Conservation (phyloP, 2,329 filamentous ascomycete species). For the Trichophyton simii region DNA sequence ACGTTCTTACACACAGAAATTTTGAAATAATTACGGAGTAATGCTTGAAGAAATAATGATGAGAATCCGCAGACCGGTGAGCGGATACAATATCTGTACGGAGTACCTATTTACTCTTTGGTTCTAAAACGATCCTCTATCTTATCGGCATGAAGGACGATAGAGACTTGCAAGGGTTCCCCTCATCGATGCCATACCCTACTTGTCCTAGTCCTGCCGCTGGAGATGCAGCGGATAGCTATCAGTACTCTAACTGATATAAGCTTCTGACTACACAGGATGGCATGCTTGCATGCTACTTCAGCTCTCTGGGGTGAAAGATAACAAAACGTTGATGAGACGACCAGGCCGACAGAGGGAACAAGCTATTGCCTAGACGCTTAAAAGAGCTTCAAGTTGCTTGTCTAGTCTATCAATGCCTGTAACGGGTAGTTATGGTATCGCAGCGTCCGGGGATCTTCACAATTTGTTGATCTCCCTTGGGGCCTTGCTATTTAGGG, state of each 20-base stretch:
- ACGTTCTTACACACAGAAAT: background rate
- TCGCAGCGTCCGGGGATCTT: background rate
- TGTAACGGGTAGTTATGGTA: background rate
- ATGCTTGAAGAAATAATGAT: background rate
- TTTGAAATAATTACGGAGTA: background rate
- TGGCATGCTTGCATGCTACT: background rate
- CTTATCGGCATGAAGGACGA: background rate
- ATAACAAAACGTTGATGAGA: background rate
- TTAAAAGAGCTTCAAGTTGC: background rate
- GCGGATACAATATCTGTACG: background rate
- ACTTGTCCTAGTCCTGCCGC: background rate
- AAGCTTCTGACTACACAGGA: background rate
- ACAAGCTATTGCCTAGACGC: background rate
- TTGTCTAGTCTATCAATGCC: background rate
- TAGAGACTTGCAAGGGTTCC: background rate
- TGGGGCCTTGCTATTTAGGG: background rate
- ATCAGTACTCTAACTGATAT: conserved; percentile 1
- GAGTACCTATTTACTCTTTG: background rate
- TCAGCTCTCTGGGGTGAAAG: background rate
- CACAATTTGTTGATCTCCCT: background rate
- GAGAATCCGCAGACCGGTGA: background rate
- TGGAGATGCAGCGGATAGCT: conserved; percentile 1
- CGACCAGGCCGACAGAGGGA: background rate
- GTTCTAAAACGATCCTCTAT: background rate
- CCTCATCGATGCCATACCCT: background rate